Base-by-base conservation (phyloP, 768 basidiomycete genomes). In the Lactarius psammicola region DNA sequence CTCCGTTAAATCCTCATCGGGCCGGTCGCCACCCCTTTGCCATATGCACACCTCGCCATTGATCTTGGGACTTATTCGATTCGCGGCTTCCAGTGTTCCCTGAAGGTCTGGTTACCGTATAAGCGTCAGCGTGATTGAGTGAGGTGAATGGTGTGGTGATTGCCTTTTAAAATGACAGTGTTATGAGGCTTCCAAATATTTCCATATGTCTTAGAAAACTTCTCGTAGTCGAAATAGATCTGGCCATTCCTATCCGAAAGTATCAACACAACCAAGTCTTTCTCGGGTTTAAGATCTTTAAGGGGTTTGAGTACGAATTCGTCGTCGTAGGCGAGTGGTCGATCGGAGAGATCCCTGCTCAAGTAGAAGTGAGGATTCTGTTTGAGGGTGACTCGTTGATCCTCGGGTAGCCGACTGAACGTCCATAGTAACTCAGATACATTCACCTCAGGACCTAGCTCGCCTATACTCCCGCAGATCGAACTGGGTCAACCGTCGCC, bases 341-440 rank as follows among this genome's bases (percentile, higher is more conserved):
- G 36, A n/a, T 66, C 65, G 15, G 65, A 66, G 49, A 66, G 65
- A 54, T 66, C 65, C 56, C 33, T 59, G 26, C 56, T 59, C 23
- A 63, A 59, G 38, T 66, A 66, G 33, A 66, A 66, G 40, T 66
- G 65, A 33, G 65, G 65, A 31, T 66, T 66, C 30, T 62, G 65
- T 59, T 66, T 66, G 61, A 66, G 65, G 15, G 56, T 59, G 33
- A 66, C 60, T 40, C 65, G 65, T 34, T 62, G 65, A 33, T 66
- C 65, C 28, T 66, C 65, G 26, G 65, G 65, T 26, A 66, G 57
- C 42, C 65, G 61, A 38, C 57, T 66, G n/a, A 66, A 55, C 10
- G 61, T 66, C 65, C 65, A 66, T 23, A 66, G 15, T 31, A 66
- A 59, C 42, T 66, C 65, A n/a, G 65, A 63, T 54, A 66, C 59